A percentile compares a stretch with the other conserved stretches of the same genome.
phyloP scores from a whole-genome alignment of 331 rosid species.

The Stylosanthes scabra region DNA sequence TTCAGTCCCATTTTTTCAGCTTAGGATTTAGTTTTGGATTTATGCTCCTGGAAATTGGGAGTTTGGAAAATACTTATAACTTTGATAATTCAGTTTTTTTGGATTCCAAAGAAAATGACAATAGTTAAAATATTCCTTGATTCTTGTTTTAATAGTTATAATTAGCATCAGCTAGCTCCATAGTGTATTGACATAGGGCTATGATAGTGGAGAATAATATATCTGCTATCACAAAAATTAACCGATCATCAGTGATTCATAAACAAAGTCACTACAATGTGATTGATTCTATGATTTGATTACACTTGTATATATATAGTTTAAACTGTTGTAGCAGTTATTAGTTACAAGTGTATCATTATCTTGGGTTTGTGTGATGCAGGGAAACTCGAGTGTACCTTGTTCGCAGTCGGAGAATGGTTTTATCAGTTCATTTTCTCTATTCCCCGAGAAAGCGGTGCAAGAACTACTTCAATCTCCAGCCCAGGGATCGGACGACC shows the following conservation, averaged over 20 bases:
- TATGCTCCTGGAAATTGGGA: constrained; percentile 34
- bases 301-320: neutral
- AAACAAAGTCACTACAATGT: neutral
- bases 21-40: constrained; percentile 7
- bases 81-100: neutral
- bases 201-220: neutral
- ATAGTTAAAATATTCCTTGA: neutral
- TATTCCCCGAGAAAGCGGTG: constrained; percentile 76
- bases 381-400: constrained; percentile 66
- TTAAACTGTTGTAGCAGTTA: neutral
- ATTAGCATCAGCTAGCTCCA: constrained; percentile 12
- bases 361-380: constrained; percentile 39
- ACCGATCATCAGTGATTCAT: neutral
- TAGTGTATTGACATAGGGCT: neutral
- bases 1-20: constrained; percentile 16
- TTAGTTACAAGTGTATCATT: constrained; percentile 15
- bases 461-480: constrained; percentile 81
- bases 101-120: neutral
- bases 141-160: constrained; percentile 1
- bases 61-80: neutral
- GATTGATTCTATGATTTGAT: constrained; percentile 3
- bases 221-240: neutral
- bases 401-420: constrained; percentile 70
- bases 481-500: constrained; percentile 77
- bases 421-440: constrained; percentile 63